Evolutionary conservation across 2,329 filamentous ascomycete genomes (phyloP), one percentile per base, ranked within the genome.

Genomic region (Microcyclosporella mali): DNA sequence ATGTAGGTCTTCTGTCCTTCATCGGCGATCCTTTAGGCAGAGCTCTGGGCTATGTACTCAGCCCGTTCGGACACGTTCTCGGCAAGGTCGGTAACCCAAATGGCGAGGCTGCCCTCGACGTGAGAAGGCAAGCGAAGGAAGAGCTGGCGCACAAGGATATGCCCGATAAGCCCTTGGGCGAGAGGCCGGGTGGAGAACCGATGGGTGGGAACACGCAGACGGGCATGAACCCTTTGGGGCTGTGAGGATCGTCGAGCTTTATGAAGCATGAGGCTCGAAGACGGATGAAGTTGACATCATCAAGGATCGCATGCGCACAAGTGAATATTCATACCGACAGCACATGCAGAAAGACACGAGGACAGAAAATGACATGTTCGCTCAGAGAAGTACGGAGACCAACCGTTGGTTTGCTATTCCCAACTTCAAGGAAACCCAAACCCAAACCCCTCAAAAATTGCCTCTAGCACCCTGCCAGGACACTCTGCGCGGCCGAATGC

Each of bases 401-500:
- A n/a, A n/a, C n/a, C n/a, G n/a, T n/a, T n/a, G n/a, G n/a, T n/a
- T n/a, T 9, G 21, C 21, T 25, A 25, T 25, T 25, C 9, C n/a
- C n/a, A n/a, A n/a, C n/a, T n/a, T n/a, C n/a, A n/a, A n/a, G n/a
- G n/a, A n/a, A n/a, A n/a, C n/a, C n/a, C n/a, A n/a, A n/a, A n/a
- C n/a, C n/a, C n/a, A n/a, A n/a, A n/a, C n/a, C n/a, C n/a, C n/a
- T n/a, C n/a, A n/a, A n/a, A n/a, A n/a, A n/a, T n/a, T n/a, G n/a
- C n/a, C n/a, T n/a, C 51, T 59, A 84, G 65, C 84, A 87, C 10
- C 77, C 80, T 50, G 70, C 67, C 58, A 88, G 60, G 81, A 87
- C 66, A 32, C 40, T 47, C 31, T 40, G 45, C 9, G 43, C 43
- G 9, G 44, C 40, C 18, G 34, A 30, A 73, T 86, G 88, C 74